These are phyloP conservation scores for Athelia sp. DNA, from an alignment of 1,284 basidiomycete species.

Conservation along the genomic window DNA sequence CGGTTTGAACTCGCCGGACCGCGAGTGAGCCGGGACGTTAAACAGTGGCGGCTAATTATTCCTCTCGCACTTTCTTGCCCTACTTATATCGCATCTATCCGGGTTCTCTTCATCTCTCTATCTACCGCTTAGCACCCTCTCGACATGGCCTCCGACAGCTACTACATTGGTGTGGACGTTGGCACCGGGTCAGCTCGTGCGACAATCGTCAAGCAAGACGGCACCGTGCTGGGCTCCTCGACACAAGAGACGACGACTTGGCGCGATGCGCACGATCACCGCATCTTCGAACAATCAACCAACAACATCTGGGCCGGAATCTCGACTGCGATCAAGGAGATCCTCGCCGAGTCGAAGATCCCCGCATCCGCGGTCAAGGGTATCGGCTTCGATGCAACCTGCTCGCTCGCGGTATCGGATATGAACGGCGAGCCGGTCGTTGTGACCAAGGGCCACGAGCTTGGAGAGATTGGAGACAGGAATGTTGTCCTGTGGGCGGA, in stretches of 20 bases:
- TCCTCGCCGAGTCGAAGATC: constrained; percentile 62
- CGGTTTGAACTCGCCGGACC: too few species aligned
- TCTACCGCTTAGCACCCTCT: not conserved
- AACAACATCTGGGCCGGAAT: constrained; percentile 85
- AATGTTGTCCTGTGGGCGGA: constrained; percentile 94
- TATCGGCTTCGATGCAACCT: constrained; percentile 95
- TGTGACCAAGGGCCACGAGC: constrained; percentile 68
- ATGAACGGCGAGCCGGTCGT: constrained; percentile 69
- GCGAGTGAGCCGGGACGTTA: too few species aligned
- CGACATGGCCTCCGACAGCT: constrained; percentile 27
- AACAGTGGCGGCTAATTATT: too few species aligned
- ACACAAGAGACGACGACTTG: constrained; percentile 80
- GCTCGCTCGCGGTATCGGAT: constrained; percentile 88
- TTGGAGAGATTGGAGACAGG: constrained; percentile 66
- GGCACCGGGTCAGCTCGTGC: constrained; percentile 95
- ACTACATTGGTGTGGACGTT: constrained; percentile 72
- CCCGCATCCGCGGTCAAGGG: constrained; percentile 73
- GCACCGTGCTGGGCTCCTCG: constrained; percentile 75
- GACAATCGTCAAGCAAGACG: constrained; percentile 73
- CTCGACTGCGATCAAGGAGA: constrained; percentile 62
- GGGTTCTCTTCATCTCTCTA: too few species aligned
- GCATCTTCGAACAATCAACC: constrained; percentile 95
- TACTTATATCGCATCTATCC: too few species aligned
- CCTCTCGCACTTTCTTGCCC: too few species aligned
- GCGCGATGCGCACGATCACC: constrained; percentile 79